phyloP scores from a whole-genome alignment of 805 yeast genomes.

The Maudiozyma barnettii region DNA sequence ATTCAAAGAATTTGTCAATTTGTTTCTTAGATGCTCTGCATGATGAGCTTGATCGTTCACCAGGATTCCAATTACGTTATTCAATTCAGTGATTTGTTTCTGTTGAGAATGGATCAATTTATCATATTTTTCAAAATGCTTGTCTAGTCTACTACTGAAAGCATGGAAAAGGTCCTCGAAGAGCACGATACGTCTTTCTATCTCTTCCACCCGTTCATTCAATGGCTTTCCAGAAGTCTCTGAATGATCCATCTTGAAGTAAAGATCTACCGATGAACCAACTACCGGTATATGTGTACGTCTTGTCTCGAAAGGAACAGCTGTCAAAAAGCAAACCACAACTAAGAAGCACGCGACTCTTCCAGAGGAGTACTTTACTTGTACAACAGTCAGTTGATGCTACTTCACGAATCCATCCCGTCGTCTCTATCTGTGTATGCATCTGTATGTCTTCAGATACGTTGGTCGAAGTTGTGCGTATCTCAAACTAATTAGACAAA shows the following conservation, averaged over 20 bases:
- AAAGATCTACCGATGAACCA: not conserved
- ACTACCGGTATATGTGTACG: no score
- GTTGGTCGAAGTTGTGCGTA: no score
- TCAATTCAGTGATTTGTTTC: slow-evolving; percentile 25
- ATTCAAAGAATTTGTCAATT: slow-evolving; percentile 14
- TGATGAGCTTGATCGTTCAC: slow-evolving; percentile 24
- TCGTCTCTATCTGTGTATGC: no score
- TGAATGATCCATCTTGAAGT: not conserved
- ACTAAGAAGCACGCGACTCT: no score
- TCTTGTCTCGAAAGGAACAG: no score
- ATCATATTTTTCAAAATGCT: slow-evolving; percentile 27
- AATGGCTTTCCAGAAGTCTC: not conserved
- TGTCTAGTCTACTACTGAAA: slow-evolving; percentile 24
- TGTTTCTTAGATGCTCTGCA: slow-evolving; percentile 22
- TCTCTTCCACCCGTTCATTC: slow-evolving; percentile 14
- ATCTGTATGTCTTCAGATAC: no score
- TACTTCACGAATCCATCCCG: no score
- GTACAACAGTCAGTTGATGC: no score
- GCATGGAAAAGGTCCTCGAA: slow-evolving; percentile 26
- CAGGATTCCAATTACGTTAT: slow-evolving; percentile 17
- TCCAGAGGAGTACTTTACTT: no score
- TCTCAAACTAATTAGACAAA: no score
- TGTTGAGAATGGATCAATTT: slow-evolving; percentile 24
- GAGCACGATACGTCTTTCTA: slow-evolving; percentile 23
- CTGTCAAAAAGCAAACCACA: no score